Base-by-base conservation (phyloP, 2,329 filamentous ascomycete genomes). In the Fusarium scirpi region DNA sequence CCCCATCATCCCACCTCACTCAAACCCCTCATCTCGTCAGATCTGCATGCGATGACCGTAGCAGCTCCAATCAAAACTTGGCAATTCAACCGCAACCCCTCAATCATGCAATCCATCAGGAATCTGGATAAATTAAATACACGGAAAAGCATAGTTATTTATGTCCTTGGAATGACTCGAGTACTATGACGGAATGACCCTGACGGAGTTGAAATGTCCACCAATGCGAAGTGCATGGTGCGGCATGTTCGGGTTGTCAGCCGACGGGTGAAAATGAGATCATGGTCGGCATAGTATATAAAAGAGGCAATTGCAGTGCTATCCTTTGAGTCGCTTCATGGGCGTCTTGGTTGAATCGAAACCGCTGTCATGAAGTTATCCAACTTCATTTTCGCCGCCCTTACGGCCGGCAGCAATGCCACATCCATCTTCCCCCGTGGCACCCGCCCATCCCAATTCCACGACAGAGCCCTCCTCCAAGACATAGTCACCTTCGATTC, bases 401-500 rank as follows among this genome's bases (percentile, higher is more conserved):
- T 72, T 0, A 38, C 32, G 43, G 66, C 55, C 15, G 24, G 44
- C 15, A 30, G 15, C 15, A 30, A 72, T 41, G 70, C 73, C 6
- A 56, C 68, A 8, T 67, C 58, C 30, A 59, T 70, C 24, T 30
- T 69, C 1, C 62, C 69, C 8, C 68, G 63, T 8, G 70, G 69
- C 9, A 58, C 57, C 2, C 72, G 67, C 20, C 67, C 75, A 11
- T 70, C 72, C 15, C 7, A 58, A 77, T 29, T 55, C 58, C 59
- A 74, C 8, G 67, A 74, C 46, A 69, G 77, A 8, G 74, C 73
- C 2, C 56, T 68, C 8, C 74, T 80, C 3, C 80, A 82, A 27
- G 73, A 81, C 24, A 70, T 81, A 6, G 85, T 92, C 22, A 92
- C 90, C 47, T 94, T 90, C 88, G 92, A 94, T 76, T 85, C 91